Evolutionary conservation across 176 grass and related monocot genomes (phyloP).

Genomic region (Musa acuminata): DNA sequence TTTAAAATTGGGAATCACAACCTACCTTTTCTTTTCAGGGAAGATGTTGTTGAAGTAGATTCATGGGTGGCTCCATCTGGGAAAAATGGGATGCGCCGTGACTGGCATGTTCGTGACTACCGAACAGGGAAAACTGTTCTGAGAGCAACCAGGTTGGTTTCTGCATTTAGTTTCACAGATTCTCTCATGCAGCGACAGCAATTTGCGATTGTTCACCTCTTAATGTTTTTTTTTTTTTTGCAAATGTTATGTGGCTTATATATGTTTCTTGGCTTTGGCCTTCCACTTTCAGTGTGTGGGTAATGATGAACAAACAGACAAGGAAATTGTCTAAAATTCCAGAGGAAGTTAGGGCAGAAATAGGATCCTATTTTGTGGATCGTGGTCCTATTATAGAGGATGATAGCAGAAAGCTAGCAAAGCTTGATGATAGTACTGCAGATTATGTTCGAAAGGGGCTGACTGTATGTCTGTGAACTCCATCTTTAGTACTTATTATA

Average conservation of each 20-base stretch:
- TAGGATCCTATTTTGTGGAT: constrained; percentile 65
- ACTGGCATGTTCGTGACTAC: constrained; percentile 87
- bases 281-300: constrained; percentile 64
- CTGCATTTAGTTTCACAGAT: background rate
- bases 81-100: constrained; percentile 98
- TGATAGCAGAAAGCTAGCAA: constrained; percentile 58
- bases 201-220: background rate
- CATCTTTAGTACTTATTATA: background rate
- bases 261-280: background rate
- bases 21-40: constrained; percentile 41
- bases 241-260: background rate
- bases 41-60: constrained; percentile 91
- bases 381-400: constrained; percentile 52
- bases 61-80: constrained; percentile 92
- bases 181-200: background rate
- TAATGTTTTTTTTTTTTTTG: background rate
- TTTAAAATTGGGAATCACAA: constrained; percentile 1
- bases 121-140: constrained; percentile 75
- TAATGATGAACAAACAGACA: constrained; percentile 97
- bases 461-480: constrained; percentile 50
- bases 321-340: constrained; percentile 88
- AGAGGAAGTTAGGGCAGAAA: constrained; percentile 89
- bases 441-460: constrained; percentile 57
- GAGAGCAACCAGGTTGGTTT: constrained; percentile 70
- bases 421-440: constrained; percentile 40